Evolutionary conservation across 169 alveolate genomes (phyloP).

Genomic region (Plasmodium coatneyi): DNA sequence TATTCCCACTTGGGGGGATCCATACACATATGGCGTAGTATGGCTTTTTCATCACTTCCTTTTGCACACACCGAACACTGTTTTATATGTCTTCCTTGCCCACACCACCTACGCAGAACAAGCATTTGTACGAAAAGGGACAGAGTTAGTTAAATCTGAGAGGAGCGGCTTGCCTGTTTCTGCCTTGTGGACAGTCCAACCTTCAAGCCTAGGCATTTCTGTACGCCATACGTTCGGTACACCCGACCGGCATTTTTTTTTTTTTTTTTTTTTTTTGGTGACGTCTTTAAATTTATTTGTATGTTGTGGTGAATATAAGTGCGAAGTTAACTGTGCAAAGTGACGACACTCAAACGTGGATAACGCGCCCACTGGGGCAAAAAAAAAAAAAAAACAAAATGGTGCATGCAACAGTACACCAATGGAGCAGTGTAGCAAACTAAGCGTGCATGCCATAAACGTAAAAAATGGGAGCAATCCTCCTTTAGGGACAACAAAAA

Average conservation of each 20-base stretch:
- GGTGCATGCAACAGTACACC: neutral
- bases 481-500: neutral
- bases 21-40: neutral
- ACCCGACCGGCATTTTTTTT: neutral
- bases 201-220: neutral
- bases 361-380: neutral
- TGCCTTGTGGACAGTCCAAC: neutral
- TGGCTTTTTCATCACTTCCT: neutral
- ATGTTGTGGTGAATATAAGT: neutral
- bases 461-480: neutral
- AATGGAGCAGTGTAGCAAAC: neutral
- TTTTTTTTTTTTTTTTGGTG: neutral
- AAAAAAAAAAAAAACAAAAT: too few relatives aligned
- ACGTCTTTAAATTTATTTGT: neutral
- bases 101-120: conserved; percentile 30
- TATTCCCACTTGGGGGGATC: neutral
- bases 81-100: neutral
- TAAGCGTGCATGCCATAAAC: neutral
- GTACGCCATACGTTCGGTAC: neutral
- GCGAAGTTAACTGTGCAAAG: neutral
- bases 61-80: neutral
- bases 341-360: neutral
- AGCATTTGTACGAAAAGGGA: conserved; percentile 43
- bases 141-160: neutral
- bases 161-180: neutral